These are phyloP conservation scores for Gossypium aridum DNA, from an alignment of 441 rosid genomes.

Conservation along the genomic window DNA sequence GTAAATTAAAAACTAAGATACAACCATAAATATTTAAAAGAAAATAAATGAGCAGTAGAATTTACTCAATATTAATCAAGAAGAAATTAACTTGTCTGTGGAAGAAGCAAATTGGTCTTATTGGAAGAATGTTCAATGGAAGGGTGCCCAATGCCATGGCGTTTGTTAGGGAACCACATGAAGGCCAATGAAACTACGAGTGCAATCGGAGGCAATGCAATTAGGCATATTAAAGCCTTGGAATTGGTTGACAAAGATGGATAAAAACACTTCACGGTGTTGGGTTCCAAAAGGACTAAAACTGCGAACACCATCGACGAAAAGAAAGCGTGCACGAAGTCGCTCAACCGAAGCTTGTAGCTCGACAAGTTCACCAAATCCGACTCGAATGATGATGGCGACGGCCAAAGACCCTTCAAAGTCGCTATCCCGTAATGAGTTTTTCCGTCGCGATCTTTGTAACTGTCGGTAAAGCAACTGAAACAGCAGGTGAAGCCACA, in stretches of 20 bases:
- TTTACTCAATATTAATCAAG: background rate
- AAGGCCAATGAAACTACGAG: slow-evolving; percentile 44
- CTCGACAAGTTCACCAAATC: slow-evolving; percentile 41
- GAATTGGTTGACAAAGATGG: slow-evolving; percentile 42
- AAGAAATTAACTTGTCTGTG: background rate
- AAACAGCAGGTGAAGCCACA: slow-evolving; percentile 67
- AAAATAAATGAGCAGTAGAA: background rate
- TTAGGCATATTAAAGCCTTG: slow-evolving; percentile 41
- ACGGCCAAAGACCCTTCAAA: slow-evolving; percentile 59
- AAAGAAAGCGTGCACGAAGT: slow-evolving; percentile 64
- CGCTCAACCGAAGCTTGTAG: slow-evolving; percentile 48
- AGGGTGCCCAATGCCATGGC: slow-evolving; percentile 88
- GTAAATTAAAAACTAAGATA: background rate
- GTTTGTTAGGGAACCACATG: slow-evolving; percentile 44
- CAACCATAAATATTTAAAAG: background rate
- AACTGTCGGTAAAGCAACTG: slow-evolving; percentile 77
- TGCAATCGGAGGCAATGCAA: slow-evolving; percentile 53
- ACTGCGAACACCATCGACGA: slow-evolving; percentile 47
- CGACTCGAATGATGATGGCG: slow-evolving; percentile 9
- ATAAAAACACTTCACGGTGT: slow-evolving; percentile 58
- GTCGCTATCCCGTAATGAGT: slow-evolving; percentile 64
- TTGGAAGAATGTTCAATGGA: slow-evolving; percentile 14
- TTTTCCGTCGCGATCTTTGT: slow-evolving; percentile 40
- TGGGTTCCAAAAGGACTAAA: slow-evolving; percentile 50
- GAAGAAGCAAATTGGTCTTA: slow-evolving; percentile 2